Percentiles rank a stretch among this genome's conserved stretches.
Evolutionary conservation across 305 asterid genomes (phyloP).

Genomic region (Fraxinus xanthoxyloides): DNA sequence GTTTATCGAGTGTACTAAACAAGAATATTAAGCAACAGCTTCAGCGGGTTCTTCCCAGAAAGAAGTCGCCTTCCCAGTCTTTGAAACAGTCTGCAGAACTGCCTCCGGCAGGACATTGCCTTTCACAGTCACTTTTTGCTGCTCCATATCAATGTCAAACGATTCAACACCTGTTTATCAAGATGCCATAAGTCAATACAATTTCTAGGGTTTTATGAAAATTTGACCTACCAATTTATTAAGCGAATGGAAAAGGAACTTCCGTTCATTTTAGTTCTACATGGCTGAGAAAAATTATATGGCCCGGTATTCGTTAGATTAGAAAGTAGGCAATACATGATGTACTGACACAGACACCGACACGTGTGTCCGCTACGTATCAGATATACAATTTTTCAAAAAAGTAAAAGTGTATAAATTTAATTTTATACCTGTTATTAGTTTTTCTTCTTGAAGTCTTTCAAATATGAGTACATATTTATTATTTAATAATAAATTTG

Average conservation of each 20-base stretch:
- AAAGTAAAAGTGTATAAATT: too few species aligned
- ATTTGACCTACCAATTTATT: background rate
- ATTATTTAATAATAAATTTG: too few species aligned
- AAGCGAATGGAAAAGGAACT: background rate
- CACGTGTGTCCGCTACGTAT: too few species aligned
- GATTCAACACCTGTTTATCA: slow-evolving; percentile 64
- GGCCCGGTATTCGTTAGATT: background rate
- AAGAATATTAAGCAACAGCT: slow-evolving; percentile 13
- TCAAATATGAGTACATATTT: too few species aligned
- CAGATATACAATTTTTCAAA: too few species aligned
- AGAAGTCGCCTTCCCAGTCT: slow-evolving; percentile 74
- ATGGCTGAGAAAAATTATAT: background rate
- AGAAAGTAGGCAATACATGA: background rate
- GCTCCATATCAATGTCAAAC: slow-evolving; percentile 63
- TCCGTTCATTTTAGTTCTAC: background rate
- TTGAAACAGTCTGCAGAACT: slow-evolving; percentile 68
- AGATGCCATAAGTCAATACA: background rate
- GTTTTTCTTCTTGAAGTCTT: too few species aligned
- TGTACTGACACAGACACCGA: too few species aligned
- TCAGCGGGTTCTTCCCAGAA: slow-evolving; percentile 66
- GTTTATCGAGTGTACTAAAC: background rate
- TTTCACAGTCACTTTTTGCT: slow-evolving; percentile 84
- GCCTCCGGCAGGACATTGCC: slow-evolving; percentile 68
- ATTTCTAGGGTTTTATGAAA: background rate
- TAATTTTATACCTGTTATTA: too few species aligned